Evolutionary conservation across 1,139 yeast species (phyloP).

Genomic region (Hanseniaspora uvarum): DNA sequence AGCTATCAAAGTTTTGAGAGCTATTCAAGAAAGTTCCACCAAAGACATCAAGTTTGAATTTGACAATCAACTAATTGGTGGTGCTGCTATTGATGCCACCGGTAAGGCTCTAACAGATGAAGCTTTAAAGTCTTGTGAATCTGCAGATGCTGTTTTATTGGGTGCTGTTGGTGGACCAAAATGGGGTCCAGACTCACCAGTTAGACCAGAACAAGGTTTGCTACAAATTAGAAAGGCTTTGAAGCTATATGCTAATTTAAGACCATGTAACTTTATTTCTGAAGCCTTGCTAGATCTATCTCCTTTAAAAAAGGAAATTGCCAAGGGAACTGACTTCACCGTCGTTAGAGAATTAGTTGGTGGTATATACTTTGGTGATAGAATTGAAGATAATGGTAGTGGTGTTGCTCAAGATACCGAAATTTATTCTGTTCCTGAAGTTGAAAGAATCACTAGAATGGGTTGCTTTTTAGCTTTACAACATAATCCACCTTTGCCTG

Average conservation of each 20-base stretch:
- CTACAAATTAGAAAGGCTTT: conserved; percentile 87
- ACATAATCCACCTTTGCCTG: conserved; percentile 81
- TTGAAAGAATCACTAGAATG: conserved; percentile 91
- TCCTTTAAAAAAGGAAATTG: conserved; percentile 76
- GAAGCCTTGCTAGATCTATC: conserved; percentile 75
- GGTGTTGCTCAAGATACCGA: conserved; percentile 91
- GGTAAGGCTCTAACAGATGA: conserved; percentile 89
- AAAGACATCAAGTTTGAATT: conserved; percentile 63
- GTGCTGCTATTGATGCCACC: conserved; percentile 95
- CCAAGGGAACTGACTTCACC: conserved; percentile 77
- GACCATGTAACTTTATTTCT: conserved; percentile 93
- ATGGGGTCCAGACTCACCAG: conserved; percentile 76
- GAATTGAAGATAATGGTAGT: conserved; percentile 80
- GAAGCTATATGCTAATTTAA: conserved; percentile 83
- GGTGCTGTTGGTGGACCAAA: conserved; percentile 99
- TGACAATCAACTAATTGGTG: conserved; percentile 81
- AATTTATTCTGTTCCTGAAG: conserved; percentile 79
- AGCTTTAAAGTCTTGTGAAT: conserved; percentile 72
- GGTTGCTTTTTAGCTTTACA: conserved; percentile 95
- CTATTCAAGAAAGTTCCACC: conserved; percentile 51
- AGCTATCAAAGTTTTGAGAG: conserved; percentile 80
- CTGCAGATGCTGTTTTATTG: conserved; percentile 81
- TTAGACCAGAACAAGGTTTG: conserved; percentile 95
- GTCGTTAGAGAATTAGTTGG: conserved; percentile 96
- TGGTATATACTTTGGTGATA: conserved; percentile 93